A percentile compares a stretch with the other conserved stretches of the same genome.
Evolutionary conservation across 2,329 filamentous ascomycete genomes (phyloP).

Genomic region (Blumeria hordei): DNA sequence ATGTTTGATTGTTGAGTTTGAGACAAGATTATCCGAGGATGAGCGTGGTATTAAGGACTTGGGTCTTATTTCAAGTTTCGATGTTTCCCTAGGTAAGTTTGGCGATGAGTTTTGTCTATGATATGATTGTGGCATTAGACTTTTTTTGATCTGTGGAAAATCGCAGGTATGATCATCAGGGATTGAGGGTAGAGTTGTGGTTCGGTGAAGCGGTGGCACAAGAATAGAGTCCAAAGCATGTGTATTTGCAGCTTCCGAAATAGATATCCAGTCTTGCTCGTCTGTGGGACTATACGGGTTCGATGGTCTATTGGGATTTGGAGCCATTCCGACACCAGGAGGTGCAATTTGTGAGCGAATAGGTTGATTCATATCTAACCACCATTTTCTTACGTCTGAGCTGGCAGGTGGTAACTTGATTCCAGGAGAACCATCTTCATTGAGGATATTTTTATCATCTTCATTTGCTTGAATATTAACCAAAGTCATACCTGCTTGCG

Average conservation of each 20-base stretch:
- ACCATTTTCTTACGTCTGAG: slow-evolving; percentile 46
- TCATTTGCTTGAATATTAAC: slow-evolving; percentile 36
- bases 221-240: neutral
- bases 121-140: neutral
- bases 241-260: slow-evolving; percentile 19
- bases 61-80: slow-evolving; percentile 1
- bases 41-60: slow-evolving; percentile 4
- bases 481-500: slow-evolving; percentile 38
- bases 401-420: slow-evolving; percentile 47
- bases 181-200: slow-evolving; percentile 5
- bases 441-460: slow-evolving; percentile 52
- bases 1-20: neutral
- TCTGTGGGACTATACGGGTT: slow-evolving; percentile 59
- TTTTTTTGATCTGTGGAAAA: neutral
- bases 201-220: too few species aligned
- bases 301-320: slow-evolving; percentile 49
- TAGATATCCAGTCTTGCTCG: slow-evolving; percentile 65
- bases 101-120: neutral
- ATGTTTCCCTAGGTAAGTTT: neutral
- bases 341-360: slow-evolving; percentile 49
- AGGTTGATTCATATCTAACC: slow-evolving; percentile 45
- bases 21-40: slow-evolving; percentile 8
- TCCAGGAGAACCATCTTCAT: slow-evolving; percentile 63
- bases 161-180: slow-evolving; percentile 3
- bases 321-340: slow-evolving; percentile 33